A percentile compares a stretch with the other conserved stretches of the same genome.
Evolutionary conservation across 768 basidiomycete genomes (phyloP).

Genomic region (Cyathus striatus): DNA sequence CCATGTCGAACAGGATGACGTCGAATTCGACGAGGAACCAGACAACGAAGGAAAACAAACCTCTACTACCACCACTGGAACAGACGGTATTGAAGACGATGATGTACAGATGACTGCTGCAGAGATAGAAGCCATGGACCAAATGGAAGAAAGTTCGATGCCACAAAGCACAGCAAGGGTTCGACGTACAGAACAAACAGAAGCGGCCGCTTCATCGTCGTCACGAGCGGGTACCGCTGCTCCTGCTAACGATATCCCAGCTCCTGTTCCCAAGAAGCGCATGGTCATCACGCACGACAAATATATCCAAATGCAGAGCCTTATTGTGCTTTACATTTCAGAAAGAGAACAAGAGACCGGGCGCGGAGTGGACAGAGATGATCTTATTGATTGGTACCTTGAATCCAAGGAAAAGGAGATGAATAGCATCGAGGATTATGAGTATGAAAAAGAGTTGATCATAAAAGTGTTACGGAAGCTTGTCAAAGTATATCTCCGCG

Average conservation of each 20-base stretch:
- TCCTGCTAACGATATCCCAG: constrained; percentile 29
- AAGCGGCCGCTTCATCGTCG: constrained; percentile 25
- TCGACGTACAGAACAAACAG: constrained; percentile 21
- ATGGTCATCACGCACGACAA: constrained; percentile 96
- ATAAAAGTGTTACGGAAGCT: constrained; percentile 85
- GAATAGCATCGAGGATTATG: constrained; percentile 79
- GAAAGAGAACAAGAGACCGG: constrained; percentile 73
- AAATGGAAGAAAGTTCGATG: constrained; percentile 46
- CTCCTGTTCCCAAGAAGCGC: constrained; percentile 56
- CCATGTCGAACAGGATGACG: constrained; percentile 98
- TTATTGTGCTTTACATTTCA: constrained; percentile 80
- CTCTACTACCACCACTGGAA: constrained; percentile 11
- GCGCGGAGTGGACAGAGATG: constrained; percentile 79
- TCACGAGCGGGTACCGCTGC: constrained; percentile 31
- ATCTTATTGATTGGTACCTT: constrained; percentile 95
- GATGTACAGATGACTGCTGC: constrained; percentile 60
- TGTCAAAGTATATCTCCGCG: constrained; percentile 64
- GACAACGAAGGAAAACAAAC: constrained; percentile 57
- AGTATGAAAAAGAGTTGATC: constrained; percentile 87
- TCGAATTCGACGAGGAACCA: constrained; percentile 96
- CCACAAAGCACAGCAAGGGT: constrained; percentile 23
- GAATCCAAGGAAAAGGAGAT: constrained; percentile 84
- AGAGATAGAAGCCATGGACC: constrained; percentile 48
- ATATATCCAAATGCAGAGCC: constrained; percentile 84
- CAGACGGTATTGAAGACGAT: constrained; percentile 32